phyloP scores from a whole-genome alignment of 352 stramenopile species.

The Porosira glacialis region DNA sequence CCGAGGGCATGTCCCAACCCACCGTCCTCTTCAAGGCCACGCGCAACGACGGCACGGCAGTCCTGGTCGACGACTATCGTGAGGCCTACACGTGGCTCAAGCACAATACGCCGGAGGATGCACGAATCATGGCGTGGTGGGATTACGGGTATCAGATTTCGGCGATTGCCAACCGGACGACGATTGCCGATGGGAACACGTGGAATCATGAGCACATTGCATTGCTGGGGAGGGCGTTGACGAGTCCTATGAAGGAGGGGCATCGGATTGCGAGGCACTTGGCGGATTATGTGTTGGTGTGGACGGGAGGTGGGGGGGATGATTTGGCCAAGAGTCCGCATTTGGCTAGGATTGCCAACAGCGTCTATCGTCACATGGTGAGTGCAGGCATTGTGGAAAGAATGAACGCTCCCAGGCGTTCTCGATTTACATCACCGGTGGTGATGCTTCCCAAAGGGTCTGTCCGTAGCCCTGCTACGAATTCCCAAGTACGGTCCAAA shows the following conservation, averaged over 20 bases:
- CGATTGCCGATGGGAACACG: constrained; percentile 84
- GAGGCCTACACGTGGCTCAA: constrained; percentile 89
- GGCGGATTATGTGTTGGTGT: constrained; percentile 83
- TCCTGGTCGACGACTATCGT: constrained; percentile 92
- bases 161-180: constrained; percentile 83
- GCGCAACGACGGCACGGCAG: constrained; percentile 55
- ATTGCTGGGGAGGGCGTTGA: constrained; percentile 77
- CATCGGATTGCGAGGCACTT: constrained; percentile 81
- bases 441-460: too few species aligned
- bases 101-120: constrained; percentile 83
- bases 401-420: too few species aligned
- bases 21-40: constrained; percentile 83
- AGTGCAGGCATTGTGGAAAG: too few species aligned
- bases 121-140: constrained; percentile 84
- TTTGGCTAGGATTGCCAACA: constrained; percentile 78
- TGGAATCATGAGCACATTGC: constrained; percentile 87
- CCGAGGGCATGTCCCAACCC: constrained; percentile 41
- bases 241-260: constrained; percentile 71
- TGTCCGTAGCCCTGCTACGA: too few species aligned
- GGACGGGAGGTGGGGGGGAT: constrained; percentile 79
- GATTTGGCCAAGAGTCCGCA: constrained; percentile 83
- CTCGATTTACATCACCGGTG: too few species aligned
- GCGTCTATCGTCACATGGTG: constrained; percentile 58
- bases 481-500: too few species aligned
- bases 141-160: constrained; percentile 86